Base-by-base conservation (phyloP, 768 basidiomycete species). In the Rhodotorula graminis region DNA sequence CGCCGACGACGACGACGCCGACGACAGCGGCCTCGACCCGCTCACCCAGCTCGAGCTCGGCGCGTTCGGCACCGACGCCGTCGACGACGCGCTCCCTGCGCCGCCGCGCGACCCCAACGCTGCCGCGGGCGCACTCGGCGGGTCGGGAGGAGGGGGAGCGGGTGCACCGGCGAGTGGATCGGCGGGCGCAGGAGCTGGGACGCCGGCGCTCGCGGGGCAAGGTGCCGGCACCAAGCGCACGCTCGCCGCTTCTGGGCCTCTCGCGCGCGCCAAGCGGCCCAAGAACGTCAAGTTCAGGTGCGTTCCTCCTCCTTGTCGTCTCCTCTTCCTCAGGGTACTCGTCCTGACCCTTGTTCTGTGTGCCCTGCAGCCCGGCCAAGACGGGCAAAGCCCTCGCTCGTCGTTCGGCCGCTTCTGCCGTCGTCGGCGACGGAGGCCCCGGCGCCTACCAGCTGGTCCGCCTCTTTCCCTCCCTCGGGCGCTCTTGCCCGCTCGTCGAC, bases 241-340 rank as follows among this genome's bases (percentile, higher is more conserved):
- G 29, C 59, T 69, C 49, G 73, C 68, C 9, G 71, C 72, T 2
- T n/a, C 53, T 6, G 75, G 62, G 1, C 72, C 75, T 2, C n/a
- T 76, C 18, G 69, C 73, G 15, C n/a, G 76, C 21, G 73, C 73
- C 6, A 77, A 77, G 59, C n/a, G 76, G 31, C 76, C 76, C 12
- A 77, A 77, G 62, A 72, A 65, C 42, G 69, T 77, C 58, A 77
- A 77, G 61, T 59, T 75, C 69, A 77, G 73, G 76, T 77, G 27
- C 56, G 70, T 31, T 5, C 7, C 27, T 31, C 11, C 21, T 5
- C 6, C 53, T 10, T 9, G 57, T n/a, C n/a, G 18, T 40, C n/a
- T 46, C 56, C 27, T 21, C 46, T 6, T 25, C 15, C 10, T 23
- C 11, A 4, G 16, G 53, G 40, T 56, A 10, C 9, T 18, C 46